Evolutionary conservation across 2,329 filamentous ascomycete species (phyloP), one percentile per base, ranked within the genome.

Genomic region (Emmonsiellopsis sp.): DNA sequence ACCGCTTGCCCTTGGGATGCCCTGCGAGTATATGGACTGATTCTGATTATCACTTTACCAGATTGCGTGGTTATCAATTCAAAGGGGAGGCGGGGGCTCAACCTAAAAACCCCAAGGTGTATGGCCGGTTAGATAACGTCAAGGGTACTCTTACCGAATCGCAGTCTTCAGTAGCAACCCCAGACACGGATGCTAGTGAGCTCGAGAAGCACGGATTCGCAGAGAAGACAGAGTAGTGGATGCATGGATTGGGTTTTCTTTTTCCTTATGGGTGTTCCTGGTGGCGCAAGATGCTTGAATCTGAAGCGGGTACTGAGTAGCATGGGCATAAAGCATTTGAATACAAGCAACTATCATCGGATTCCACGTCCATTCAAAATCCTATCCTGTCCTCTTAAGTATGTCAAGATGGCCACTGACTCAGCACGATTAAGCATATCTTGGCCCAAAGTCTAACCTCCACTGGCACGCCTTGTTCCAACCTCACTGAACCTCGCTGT

Each of bases 11-110:
- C 33, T 17, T 8, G 43, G 39, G 4, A 14, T 42, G 11, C n/a
- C 17, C 33, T 32, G 42, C 40, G 2, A 6, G 11, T 42, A 13
- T 42, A 50, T 6, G 36, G 10, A 17, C 37, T 14, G 49, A n/a
- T 45, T 36, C 27, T 48, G 11, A 33, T 44, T 21, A 33, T n/a
- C 5, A 43, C 51, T 44, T 43, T 1, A 14, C 21, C 48, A 80
- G 79, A 62, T 77, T 87, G 37, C 78, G 90, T 62, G 90, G 90
- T 1, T 94, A 95, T 63, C 87, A 94, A 64, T 87, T 85, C 68
- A 89, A 87, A 68, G 81, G 82, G 49, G 84, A 81, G 0, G 78
- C 79, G 6, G 79, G 83, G 48, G 77, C 80, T 52, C 65, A 70
- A 32, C 86, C 78, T 67, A 85, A 84, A 60, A 90, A 91, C 65